These are phyloP conservation scores for Gossypium stocksii DNA, from an alignment of 345 rosid species.

Conservation along the genomic window DNA sequence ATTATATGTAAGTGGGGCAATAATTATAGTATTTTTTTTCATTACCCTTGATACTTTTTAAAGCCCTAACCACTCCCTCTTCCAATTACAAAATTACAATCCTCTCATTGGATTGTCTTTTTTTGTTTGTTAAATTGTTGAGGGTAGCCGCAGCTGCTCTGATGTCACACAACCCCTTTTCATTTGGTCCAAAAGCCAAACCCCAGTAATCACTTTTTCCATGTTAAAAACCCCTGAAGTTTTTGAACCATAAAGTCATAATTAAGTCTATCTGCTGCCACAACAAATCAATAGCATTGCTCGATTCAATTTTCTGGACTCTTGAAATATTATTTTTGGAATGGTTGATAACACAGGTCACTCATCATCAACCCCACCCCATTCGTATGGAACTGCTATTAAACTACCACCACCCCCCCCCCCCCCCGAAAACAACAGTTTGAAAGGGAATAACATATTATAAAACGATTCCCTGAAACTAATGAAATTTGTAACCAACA, in stretches of 20 bases:
- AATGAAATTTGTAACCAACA: background rate
- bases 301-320: background rate
- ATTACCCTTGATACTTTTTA: conserved; percentile 15
- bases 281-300: background rate
- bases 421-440: background rate
- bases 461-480: background rate
- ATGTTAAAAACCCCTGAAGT: background rate
- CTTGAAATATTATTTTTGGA: background rate
- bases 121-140: background rate
- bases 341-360: background rate
- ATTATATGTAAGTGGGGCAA: conserved; percentile 46
- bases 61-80: conserved; percentile 29
- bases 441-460: background rate
- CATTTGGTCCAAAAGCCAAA: background rate
- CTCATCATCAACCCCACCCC: background rate
- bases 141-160: background rate
- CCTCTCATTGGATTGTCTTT: conserved; percentile 15
- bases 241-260: background rate
- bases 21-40: conserved; percentile 28
- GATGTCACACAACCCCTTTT: conserved; percentile 14
- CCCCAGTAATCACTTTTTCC: background rate
- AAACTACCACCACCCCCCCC: background rate
- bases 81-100: conserved; percentile 14
- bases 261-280: background rate
- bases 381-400: background rate